Evolutionary conservation across 2,329 filamentous ascomycete species (phyloP), one percentile per base, ranked within the genome.

Genomic region (Xylaria hypoxylon): DNA sequence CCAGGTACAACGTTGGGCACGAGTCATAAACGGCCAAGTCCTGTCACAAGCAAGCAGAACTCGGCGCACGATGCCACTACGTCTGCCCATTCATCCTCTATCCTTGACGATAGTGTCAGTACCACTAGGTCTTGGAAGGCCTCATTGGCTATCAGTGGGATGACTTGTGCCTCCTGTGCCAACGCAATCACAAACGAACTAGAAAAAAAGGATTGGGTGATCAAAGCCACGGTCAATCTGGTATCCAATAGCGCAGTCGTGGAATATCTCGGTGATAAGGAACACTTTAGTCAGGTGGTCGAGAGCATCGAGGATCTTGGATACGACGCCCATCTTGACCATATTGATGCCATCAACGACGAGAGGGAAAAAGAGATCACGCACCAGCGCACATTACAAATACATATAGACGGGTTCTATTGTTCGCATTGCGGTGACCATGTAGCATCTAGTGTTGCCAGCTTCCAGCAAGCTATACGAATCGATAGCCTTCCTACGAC

Each of bases 141-240:
- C 44, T 76, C 75, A 4, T 68, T 80, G n/a, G 86, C 89, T 22
- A 84, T 94, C 45, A 87, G 85, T 31, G 91, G 91, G 59, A 93
- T 94, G 90, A 92, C 89, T 3, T 93, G 91, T 75, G 87, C 88
- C 15, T 85, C 89, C 13, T 94, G 91, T 73, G 84, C 84, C 59
- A 89, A 89, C 73, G 82, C 84, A 44, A 87, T 93, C 70, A 89
- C 85, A 13, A 79, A 84, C 6, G 85, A 86, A 68, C 77, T 93
- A 42, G 79, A 85, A 52, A 85, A 87, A 67, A 78, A 84, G 24
- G 82, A 86, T 5, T 90, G 86, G 81, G 81, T 93, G 28, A 81
- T 83, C 56, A 84, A 85, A 5, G 82, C 87, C 45, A 80, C 80
- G 1, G 86, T 93, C 72, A 91, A 89, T 70, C 81, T 93, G 10